These are phyloP conservation scores for Elaeis oleifera DNA, from an alignment of 202 grass and related monocot species.

Conservation along the genomic window DNA sequence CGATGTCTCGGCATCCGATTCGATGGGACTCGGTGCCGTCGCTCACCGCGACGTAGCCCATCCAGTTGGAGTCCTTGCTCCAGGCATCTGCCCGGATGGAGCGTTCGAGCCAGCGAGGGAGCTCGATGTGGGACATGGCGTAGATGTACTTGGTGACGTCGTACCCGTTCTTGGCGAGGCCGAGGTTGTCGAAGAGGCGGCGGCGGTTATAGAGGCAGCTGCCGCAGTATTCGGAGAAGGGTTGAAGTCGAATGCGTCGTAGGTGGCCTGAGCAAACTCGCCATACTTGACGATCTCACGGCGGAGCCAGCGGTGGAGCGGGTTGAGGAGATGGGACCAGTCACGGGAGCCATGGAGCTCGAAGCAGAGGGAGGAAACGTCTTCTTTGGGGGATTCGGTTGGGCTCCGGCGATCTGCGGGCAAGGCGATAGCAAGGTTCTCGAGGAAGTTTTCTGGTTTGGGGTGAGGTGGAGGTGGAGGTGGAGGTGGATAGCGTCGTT, in stretches of 20 bases:
- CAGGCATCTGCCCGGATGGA: no score
- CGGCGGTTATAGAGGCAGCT: constrained; percentile 27
- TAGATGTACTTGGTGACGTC: constrained; percentile 32
- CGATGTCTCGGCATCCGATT: no score
- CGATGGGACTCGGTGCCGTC: no score
- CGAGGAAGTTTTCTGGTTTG: background rate
- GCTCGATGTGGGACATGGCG: constrained; percentile 26
- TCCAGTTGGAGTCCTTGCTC: no score
- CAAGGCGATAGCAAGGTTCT: background rate
- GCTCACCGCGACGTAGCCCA: no score
- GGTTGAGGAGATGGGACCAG: constrained; percentile 18
- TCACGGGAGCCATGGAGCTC: constrained; percentile 27
- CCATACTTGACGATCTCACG: constrained; percentile 41
- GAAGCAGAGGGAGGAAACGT: constrained; percentile 17
- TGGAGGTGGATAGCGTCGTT: constrained; percentile 1
- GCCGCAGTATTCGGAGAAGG: constrained; percentile 30
- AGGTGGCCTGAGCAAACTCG: constrained; percentile 32
- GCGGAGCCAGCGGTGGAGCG: constrained; percentile 24
- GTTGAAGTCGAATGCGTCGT: constrained; percentile 35
- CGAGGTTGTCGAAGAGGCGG: constrained; percentile 29
- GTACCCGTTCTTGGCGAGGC: constrained; percentile 29
- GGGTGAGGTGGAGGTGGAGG: constrained; percentile 1
- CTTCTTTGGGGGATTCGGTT: constrained; percentile 2
- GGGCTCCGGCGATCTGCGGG: background rate
- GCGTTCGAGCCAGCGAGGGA: constrained; percentile 28